Evolutionary conservation across 2,329 filamentous ascomycete genomes (phyloP).

Genomic region (Myriosclerotinia curreyana): DNA sequence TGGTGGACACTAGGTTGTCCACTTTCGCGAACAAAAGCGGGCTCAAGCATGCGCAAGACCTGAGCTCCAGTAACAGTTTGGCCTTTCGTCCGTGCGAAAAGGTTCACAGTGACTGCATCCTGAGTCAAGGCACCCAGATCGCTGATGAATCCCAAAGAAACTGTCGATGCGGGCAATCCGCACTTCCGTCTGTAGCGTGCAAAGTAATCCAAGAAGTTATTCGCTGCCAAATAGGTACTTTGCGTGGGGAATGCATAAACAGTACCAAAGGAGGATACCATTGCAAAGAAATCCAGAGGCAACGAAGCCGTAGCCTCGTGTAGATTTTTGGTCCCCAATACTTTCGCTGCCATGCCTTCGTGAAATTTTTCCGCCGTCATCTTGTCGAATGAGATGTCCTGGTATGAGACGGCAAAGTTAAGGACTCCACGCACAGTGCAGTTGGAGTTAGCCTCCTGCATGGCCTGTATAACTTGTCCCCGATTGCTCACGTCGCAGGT

Average conservation of each 20-base stretch:
- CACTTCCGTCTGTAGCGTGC: neutral
- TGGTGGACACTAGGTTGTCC: neutral
- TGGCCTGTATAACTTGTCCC: neutral
- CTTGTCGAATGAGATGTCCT: no score
- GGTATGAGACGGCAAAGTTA: neutral
- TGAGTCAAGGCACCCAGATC: slow-evolving; percentile 5
- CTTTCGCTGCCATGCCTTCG: slow-evolving; percentile 2
- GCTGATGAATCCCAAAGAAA: slow-evolving; percentile 4
- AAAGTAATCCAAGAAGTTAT: slow-evolving; percentile 40
- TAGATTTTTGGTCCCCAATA: neutral
- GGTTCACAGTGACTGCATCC: neutral
- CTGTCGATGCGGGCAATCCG: neutral
- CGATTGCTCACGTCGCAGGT: neutral
- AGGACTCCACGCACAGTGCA: neutral
- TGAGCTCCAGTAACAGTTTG: neutral
- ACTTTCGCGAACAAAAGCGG: neutral
- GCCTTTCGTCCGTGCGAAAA: slow-evolving; percentile 1
- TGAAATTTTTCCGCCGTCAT: no score
- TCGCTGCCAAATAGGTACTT: slow-evolving; percentile 41
- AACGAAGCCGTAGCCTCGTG: neutral
- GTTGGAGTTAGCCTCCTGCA: neutral
- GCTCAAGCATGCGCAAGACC: neutral
- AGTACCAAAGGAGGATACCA: slow-evolving; percentile 36
- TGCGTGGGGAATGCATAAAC: slow-evolving; percentile 39
- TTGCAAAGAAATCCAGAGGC: slow-evolving; percentile 42